Base-by-base conservation (phyloP, 257 asterid species). In the Osmanthus fragrans region DNA sequence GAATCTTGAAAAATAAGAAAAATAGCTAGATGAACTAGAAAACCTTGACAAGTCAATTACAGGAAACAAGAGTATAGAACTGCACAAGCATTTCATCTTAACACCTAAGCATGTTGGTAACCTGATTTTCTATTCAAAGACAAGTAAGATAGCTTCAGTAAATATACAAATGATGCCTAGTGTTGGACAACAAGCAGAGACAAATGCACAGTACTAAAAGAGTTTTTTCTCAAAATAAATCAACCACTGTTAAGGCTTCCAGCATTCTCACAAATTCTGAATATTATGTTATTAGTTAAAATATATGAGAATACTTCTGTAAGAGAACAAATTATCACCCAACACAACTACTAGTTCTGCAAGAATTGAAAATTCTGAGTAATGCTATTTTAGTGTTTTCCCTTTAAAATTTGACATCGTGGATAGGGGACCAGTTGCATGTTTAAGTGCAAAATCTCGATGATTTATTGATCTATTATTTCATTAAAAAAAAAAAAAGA, bases 21-120 rank as follows among this genome's bases (percentile, higher is more conserved):
- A 73, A 63, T 60, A 64, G 47, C 72, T 36, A 56, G 11, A 40
- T 45, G 40, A 65, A 21, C 21, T 64, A 58, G 74, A 77, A 70
- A 16, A 42, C 58, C 47, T 40, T 56, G 37, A 70, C 76, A 82
- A 71, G 7, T 51, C 63, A 32, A 77, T 68, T 54, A 74, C 63
- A 71, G 12, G 56, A 39, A 80, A 23, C 64, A 72, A 45, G 16
- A 32, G 51, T 3, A 30, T 69, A 69, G 27, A 21, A 34, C 65
- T 23, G 77, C 51, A 51, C 4, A 10, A 49, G 23, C 60, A 66
- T 58, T 75, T 64, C 65, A 60, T 36, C 80, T 42, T 29, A 34
- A 32, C 66, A 66, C 45, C 77, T 27, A 42, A 74, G 34, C 33
- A 63, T 63, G 69, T 3, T 25, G 18, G 29, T 63, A 27, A 23